A percentile compares a stretch with the other conserved stretches of the same genome.
Conservation (phyloP, 78 protist genomes). For the Cavenderia fasciculata region DNA sequence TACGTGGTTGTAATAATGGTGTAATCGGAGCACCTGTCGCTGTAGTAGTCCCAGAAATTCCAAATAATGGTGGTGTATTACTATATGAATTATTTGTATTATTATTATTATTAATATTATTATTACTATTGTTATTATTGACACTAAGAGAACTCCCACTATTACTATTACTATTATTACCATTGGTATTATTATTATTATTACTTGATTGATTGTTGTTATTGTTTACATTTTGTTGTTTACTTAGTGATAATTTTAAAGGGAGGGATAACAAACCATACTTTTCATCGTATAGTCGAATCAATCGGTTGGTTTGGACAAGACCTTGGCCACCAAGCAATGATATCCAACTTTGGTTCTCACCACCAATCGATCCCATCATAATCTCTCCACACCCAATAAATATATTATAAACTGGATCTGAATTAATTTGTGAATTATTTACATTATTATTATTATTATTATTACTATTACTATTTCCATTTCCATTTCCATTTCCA, state of each 20-base stretch:
- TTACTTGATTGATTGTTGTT: background rate
- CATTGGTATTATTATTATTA: background rate
- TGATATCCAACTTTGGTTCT: slow-evolving; percentile 28
- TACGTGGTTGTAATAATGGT: too few relatives aligned
- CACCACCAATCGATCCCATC: slow-evolving; percentile 50
- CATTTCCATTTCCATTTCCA: background rate
- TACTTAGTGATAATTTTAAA: slow-evolving; percentile 13
- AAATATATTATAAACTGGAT: slow-evolving; percentile 50
- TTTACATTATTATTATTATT: background rate
- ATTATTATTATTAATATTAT: background rate
- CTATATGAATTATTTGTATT: background rate
- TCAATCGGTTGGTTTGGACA: background rate
- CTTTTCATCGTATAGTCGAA: slow-evolving; percentile 3
- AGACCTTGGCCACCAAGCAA: slow-evolving; percentile 39
- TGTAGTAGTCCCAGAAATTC: too few relatives aligned
- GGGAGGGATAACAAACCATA: slow-evolving; percentile 19
- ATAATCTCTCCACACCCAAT: slow-evolving; percentile 24
- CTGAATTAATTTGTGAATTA: background rate
- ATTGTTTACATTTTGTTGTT: background rate
- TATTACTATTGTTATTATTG: background rate
- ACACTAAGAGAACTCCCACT: background rate
- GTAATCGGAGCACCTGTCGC: too few relatives aligned
- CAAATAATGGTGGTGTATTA: too few relatives aligned
- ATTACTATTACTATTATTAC: background rate
- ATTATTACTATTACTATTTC: background rate